These are phyloP conservation scores for Suhomyces kunorum DNA, from an alignment of 1,139 yeast species.

Conservation along the genomic window DNA sequence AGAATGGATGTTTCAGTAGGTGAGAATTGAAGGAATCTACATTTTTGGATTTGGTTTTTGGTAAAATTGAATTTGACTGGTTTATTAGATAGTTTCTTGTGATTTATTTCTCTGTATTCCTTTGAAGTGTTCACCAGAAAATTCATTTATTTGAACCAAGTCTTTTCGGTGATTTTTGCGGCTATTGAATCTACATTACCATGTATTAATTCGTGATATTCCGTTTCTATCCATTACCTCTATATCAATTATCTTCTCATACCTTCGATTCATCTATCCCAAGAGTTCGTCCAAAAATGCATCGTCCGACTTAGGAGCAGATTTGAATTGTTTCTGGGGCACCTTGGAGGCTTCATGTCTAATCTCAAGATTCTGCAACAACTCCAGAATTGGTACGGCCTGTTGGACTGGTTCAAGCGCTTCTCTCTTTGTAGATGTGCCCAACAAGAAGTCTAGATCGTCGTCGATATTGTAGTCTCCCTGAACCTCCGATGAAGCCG, in stretches of 20 bases:
- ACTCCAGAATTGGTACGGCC: conserved; percentile 2
- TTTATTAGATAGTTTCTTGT: too few species aligned
- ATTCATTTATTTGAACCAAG: too few species aligned
- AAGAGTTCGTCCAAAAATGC: conserved; percentile 22
- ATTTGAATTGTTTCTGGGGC: neutral
- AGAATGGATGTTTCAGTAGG: too few species aligned
- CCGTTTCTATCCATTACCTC: neutral
- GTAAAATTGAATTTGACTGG: too few species aligned
- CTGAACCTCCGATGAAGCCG: conserved; percentile 11
- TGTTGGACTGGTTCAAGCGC: neutral
- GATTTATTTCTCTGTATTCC: too few species aligned
- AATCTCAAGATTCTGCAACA: conserved; percentile 6
- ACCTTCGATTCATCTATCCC: conserved; percentile 10
- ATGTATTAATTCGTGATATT: too few species aligned
- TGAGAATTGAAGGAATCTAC: too few species aligned
- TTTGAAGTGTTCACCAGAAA: too few species aligned
- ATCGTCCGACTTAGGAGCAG: conserved; percentile 12
- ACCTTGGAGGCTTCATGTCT: neutral
- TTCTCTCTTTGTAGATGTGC: conserved; percentile 5
- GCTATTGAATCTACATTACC: too few species aligned
- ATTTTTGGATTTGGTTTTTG: too few species aligned
- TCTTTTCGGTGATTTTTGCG: too few species aligned
- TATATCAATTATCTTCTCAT: too few species aligned
- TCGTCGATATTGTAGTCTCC: conserved; percentile 18
- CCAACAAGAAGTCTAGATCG: conserved; percentile 21